Conservation (phyloP, 768 basidiomycete genomes). For the Agrocybe chaxingu region DNA sequence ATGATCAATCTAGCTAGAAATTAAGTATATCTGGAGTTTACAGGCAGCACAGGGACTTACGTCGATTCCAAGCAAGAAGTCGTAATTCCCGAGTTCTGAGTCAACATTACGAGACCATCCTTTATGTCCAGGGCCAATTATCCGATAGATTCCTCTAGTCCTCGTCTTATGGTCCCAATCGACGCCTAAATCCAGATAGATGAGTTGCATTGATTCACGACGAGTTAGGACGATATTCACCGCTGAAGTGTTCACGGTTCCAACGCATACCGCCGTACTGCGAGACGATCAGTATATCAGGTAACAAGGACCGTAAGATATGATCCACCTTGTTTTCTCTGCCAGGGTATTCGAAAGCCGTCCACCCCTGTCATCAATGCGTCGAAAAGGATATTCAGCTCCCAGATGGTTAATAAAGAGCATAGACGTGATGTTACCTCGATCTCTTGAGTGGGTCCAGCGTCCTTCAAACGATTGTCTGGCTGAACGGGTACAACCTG, state of each 20-base stretch:
- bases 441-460: conserved; percentile 61
- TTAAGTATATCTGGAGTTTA: conserved; percentile 2
- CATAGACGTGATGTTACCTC: conserved; percentile 42
- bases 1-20: conserved; percentile 66
- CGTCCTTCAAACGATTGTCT: conserved; percentile 58
- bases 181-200: conserved; percentile 45
- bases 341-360: conserved; percentile 81
- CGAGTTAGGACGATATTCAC: conserved; percentile 29
- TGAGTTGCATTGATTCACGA: background rate
- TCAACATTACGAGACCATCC: conserved; percentile 85
- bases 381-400: background rate
- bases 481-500: conserved; percentile 68
- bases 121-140: conserved; percentile 61
- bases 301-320: background rate
- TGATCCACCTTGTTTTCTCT: conserved; percentile 60
- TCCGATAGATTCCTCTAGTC: conserved; percentile 67
- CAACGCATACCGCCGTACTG: conserved; percentile 74
- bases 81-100: conserved; percentile 83
- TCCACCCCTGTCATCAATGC: conserved; percentile 61
- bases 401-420: background rate
- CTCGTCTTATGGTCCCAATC: conserved; percentile 78
- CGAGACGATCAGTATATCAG: background rate
- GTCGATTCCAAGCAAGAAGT: conserved; percentile 75
- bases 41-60: conserved; percentile 33
- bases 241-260: conserved; percentile 79